phyloP scores from a whole-genome alignment of 2,329 filamentous ascomycete species.

The Alternaria panax region DNA sequence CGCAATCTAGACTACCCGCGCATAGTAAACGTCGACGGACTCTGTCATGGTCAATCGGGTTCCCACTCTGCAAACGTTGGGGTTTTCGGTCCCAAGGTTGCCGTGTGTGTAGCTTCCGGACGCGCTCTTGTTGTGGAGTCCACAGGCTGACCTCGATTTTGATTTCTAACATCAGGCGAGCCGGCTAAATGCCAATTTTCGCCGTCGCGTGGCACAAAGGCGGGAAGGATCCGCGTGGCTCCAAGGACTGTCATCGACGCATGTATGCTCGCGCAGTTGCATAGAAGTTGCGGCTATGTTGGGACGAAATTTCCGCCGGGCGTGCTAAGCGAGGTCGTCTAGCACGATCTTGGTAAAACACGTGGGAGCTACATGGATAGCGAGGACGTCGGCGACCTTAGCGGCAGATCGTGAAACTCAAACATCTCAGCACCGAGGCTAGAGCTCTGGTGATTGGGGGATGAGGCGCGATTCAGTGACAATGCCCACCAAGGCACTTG shows the following conservation, averaged over 20 bases:
- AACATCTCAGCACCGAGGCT: constrained; percentile 13
- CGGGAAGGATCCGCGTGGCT: constrained; percentile 16
- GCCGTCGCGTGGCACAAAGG: constrained; percentile 14
- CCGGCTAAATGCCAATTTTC: constrained; percentile 2
- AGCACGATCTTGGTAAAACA: constrained; percentile 11
- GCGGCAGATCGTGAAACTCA: constrained; percentile 17
- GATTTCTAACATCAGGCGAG: not conserved
- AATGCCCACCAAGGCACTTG: not conserved
- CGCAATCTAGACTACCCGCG: constrained; percentile 1
- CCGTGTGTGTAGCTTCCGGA: not conserved
- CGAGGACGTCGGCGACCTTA: constrained; percentile 15
- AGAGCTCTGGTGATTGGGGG: not conserved
- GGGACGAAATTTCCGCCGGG: constrained; percentile 10
- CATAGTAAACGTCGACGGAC: not conserved
- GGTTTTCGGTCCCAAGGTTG: constrained; percentile 2
- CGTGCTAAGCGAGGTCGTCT: constrained; percentile 9
- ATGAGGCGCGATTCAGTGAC: constrained; percentile 1
- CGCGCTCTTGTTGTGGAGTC: constrained; percentile 3
- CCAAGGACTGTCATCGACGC: constrained; percentile 4
- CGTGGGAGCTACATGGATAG: constrained; percentile 16
- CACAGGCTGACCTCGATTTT: constrained; percentile 1
- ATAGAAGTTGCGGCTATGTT: constrained; percentile 10
- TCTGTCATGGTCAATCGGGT: not conserved
- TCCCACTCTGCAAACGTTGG: constrained; percentile 4
- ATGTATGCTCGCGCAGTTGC: constrained; percentile 1